These are phyloP conservation scores for Carex parvula DNA, from an alignment of 176 grass and related monocot species.

Conservation along the genomic window DNA sequence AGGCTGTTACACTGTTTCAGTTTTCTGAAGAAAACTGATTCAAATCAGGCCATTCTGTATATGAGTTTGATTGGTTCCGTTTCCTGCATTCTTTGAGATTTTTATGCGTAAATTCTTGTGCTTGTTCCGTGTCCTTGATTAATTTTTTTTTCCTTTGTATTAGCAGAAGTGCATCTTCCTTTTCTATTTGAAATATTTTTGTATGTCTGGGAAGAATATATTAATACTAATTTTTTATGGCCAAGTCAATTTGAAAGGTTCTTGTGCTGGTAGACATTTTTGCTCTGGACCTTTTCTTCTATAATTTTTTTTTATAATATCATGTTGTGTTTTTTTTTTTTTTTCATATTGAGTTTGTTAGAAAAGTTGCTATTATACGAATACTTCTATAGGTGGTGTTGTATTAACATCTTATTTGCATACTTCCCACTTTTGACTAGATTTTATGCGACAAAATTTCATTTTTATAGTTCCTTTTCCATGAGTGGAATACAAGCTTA, in stretches of 20 bases:
- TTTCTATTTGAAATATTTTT: neutral
- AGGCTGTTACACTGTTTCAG: neutral
- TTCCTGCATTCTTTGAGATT: neutral
- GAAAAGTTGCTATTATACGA: neutral
- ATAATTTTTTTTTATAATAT: neutral
- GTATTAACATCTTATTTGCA: neutral
- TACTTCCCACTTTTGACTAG: neutral
- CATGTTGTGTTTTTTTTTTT: neutral
- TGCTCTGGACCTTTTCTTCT: neutral
- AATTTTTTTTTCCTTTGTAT: neutral
- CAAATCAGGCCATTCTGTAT: neutral
- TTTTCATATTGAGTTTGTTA: neutral
- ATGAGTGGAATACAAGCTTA: conserved; percentile 1
- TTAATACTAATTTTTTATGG: neutral
- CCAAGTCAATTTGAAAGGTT: neutral
- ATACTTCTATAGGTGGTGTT: neutral
- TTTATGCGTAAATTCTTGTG: neutral
- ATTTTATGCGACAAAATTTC: neutral
- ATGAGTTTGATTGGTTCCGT: neutral
- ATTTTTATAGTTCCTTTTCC: neutral
- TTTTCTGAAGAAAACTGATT: neutral
- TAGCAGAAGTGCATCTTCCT: neutral
- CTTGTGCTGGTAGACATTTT: neutral
- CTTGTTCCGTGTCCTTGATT: neutral
- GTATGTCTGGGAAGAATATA: neutral